Evolutionary conservation across 2,329 filamentous ascomycete genomes (phyloP), one percentile per base, ranked within the genome.

Genomic region (Pestalotiopsis sp.): DNA sequence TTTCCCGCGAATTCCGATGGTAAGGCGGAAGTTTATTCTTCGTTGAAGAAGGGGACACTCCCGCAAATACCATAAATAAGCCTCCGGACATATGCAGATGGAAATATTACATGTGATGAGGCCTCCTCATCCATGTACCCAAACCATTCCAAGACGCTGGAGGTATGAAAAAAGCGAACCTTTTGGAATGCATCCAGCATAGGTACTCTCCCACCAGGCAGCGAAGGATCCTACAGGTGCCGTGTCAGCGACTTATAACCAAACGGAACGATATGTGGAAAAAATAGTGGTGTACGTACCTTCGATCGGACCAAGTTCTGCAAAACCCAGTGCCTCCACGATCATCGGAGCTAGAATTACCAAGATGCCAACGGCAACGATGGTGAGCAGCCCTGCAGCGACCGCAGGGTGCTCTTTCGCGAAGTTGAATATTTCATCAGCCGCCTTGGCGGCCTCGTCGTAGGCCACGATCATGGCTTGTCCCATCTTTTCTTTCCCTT

Each of bases 71-170:
- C 31, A 31, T 6, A 4, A 31, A 31, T 9, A 7, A 31, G 31
- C 31, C 31, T 9, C 5, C 6, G 5, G 31, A 31, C 7, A 7
- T 9, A 31, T 7, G 31, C 31, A 31, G 7, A 31, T 31, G 31
- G 31, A 31, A 31, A 31, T 31, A 31, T 31, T 9, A 31, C 6
- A 31, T 31, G 31, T 9, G 9, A 31, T 31, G 31, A 9, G 31
- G 31, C 38, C 41, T 13, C 57, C 57, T 27, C 31, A 36, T 25
- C 57, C 57, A 13, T 14, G 45, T 27, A 49, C 59, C 73, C 72
- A 74, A n/a, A 72, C 74, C 80, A 83, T 83, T 0, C 81, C 81
- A 68, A 84, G 70, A 13, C 79, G 74, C 76, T 84, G 81, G 39
- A 84, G 78, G 64, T 76, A 84, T 2, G 77, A 77, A 68, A 83